These are phyloP conservation scores for Hyaloperonospora arabidopsidis DNA, from an alignment of 352 stramenopile species.

Conservation along the genomic window DNA sequence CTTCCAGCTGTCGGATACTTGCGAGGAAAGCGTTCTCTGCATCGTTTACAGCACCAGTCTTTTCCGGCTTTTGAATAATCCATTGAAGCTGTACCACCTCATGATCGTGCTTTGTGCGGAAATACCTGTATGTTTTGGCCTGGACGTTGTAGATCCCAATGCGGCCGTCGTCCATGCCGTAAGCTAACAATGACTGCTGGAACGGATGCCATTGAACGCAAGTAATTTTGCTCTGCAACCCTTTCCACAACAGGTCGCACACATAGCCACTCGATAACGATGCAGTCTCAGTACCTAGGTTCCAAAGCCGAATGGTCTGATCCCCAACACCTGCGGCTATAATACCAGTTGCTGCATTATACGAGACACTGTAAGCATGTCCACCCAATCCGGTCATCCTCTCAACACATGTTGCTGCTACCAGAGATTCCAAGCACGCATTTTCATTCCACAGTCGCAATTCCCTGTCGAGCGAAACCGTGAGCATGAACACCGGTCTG, in stretches of 20 bases:
- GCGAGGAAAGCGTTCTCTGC: conserved; percentile 29
- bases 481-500: conserved; percentile 31
- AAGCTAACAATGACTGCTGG: conserved; percentile 42
- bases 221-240: conserved; percentile 70
- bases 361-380: conserved; percentile 50
- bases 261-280: conserved; percentile 21
- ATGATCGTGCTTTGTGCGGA: conserved; percentile 35
- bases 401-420: conserved; percentile 27
- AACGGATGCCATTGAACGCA: conserved; percentile 59
- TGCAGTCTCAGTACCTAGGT: conserved; percentile 13
- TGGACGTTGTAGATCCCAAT: conserved; percentile 51
- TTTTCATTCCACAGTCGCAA: conserved; percentile 51
- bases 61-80: conserved; percentile 17
- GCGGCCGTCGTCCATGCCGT: conserved; percentile 63
- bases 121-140: conserved; percentile 44
- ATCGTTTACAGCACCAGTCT: not conserved
- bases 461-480: conserved; percentile 61
- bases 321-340: conserved; percentile 60
- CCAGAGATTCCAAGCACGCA: not conserved
- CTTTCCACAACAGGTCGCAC: conserved; percentile 65
- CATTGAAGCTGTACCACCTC: conserved; percentile 45
- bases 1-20: conserved; percentile 44
- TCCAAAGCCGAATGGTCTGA: conserved; percentile 67
- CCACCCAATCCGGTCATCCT: conserved; percentile 51
- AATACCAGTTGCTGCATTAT: conserved; percentile 20